A percentile compares a stretch with the other conserved stretches of the same genome.
phyloP scores from a whole-genome alignment of 352 stramenopile genomes.

The Phytophthora foliorum region DNA sequence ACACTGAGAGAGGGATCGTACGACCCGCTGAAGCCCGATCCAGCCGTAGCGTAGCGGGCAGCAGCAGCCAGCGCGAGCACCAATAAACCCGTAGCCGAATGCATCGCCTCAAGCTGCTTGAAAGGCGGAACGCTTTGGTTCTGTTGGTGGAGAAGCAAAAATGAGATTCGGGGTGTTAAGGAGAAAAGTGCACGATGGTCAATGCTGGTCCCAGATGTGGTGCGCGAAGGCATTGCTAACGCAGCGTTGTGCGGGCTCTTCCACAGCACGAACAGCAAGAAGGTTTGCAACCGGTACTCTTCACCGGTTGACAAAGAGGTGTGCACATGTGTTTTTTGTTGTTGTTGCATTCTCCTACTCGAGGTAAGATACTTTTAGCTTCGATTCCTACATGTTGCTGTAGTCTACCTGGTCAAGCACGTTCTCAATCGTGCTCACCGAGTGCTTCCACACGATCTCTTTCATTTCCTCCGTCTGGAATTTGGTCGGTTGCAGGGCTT shows the following conservation, averaged over 20 bases:
- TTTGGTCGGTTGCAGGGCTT: constrained; percentile 19
- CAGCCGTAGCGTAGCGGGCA: neutral
- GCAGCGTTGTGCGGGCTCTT: constrained; percentile 18
- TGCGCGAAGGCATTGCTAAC: constrained; percentile 36
- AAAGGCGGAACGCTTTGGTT: neutral
- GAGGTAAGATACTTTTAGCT: too few relatives aligned
- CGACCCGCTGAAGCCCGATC: neutral
- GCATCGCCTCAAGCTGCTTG: constrained; percentile 6
- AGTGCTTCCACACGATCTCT: constrained; percentile 36
- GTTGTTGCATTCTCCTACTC: too few relatives aligned
- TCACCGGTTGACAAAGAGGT: neutral
- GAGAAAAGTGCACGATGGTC: constrained; percentile 22
- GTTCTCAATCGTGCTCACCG: constrained; percentile 15
- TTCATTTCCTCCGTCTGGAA: constrained; percentile 35
- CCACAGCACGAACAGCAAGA: constrained; percentile 32
- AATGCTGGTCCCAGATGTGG: constrained; percentile 18
- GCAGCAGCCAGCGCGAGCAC: constrained; percentile 8
- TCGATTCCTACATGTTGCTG: constrained; percentile 2
- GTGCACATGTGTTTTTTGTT: too few relatives aligned
- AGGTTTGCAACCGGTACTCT: neutral
- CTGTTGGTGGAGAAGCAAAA: constrained; percentile 20
- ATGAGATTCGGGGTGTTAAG: constrained; percentile 4
- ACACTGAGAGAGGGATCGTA: constrained; percentile 17
- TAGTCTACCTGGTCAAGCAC: constrained; percentile 16
- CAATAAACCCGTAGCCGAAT: constrained; percentile 6